Conservation (phyloP, 1,284 basidiomycete species). For the Porodaedalea pini region DNA sequence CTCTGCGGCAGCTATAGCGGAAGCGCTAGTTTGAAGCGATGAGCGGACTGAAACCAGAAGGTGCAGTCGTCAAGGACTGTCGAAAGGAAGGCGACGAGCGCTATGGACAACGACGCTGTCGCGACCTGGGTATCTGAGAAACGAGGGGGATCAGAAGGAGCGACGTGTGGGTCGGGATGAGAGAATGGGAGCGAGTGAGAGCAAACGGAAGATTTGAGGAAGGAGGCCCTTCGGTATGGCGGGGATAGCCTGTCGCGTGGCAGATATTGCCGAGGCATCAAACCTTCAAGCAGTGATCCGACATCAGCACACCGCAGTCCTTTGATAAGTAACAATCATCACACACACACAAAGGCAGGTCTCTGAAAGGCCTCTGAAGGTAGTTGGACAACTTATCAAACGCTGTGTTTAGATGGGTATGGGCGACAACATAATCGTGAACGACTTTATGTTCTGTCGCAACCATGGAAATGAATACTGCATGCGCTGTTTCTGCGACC, state of each 20-base stretch:
- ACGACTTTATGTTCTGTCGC: conserved; percentile 7
- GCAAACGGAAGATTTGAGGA: neutral
- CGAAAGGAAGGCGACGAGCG: neutral
- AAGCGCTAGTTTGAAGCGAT: neutral
- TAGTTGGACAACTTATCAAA: neutral
- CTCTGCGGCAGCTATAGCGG: neutral
- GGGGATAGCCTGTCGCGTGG: conserved; percentile 1
- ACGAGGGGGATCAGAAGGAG: neutral
- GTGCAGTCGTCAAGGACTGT: conserved; percentile 42
- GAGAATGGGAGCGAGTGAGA: neutral
- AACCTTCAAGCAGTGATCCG: neutral
- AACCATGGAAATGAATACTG: conserved; percentile 9
- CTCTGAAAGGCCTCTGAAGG: no score
- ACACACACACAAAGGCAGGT: no score
- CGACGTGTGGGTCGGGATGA: neutral
- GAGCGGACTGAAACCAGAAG: conserved; percentile 40
- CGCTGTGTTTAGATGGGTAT: conserved; percentile 5
- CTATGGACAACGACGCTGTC: neutral
- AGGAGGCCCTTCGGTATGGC: neutral
- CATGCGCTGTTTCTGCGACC: conserved; percentile 1
- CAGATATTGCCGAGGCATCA: neutral
- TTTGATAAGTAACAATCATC: no score
- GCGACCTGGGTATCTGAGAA: neutral
- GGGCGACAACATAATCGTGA: neutral
- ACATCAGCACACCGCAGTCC: no score